phyloP scores from a whole-genome alignment of 2,329 filamentous ascomycete species.

The Paraphoma sp. region DNA sequence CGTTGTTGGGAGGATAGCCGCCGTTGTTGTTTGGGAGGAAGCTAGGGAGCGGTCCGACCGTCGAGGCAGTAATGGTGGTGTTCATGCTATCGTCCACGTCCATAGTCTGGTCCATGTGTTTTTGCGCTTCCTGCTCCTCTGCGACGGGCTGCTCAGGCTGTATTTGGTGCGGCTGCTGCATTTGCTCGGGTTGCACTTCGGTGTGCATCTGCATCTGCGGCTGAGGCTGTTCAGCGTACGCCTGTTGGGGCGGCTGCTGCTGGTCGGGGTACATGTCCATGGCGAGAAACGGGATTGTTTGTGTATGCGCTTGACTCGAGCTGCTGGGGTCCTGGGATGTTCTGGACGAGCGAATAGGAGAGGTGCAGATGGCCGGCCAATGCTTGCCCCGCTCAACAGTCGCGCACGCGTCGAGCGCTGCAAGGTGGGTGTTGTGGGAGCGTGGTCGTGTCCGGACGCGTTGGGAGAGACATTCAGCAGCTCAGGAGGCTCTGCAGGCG shows the following conservation, averaged over 20 bases:
- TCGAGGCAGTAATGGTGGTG: constrained; percentile 54
- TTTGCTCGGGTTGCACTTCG: neutral
- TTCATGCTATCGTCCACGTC: constrained; percentile 56
- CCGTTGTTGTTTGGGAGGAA: constrained; percentile 28
- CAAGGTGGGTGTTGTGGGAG: constrained; percentile 8
- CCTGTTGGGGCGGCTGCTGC: neutral
- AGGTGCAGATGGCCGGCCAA: constrained; percentile 21
- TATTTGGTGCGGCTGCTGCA: neutral
- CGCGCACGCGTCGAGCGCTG: constrained; percentile 38
- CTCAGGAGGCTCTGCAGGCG: constrained; percentile 12
- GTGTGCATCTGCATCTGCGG: neutral
- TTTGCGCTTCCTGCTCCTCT: constrained; percentile 33
- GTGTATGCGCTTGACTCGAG: constrained; percentile 21
- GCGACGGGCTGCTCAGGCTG: constrained; percentile 17
- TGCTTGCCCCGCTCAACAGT: constrained; percentile 35
- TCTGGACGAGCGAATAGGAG: constrained; percentile 33
- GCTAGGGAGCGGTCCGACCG: constrained; percentile 46
- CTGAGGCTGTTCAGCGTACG: neutral
- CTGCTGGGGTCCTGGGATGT: constrained; percentile 11
- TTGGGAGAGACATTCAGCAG: constrained; percentile 1
- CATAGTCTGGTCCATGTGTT: constrained; percentile 45
- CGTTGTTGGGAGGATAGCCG: constrained; percentile 1
- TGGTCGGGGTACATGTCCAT: constrained; percentile 32
- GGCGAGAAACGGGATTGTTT: constrained; percentile 12
- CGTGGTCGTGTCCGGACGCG: constrained; percentile 10